A percentile compares a stretch with the other conserved stretches of the same genome.
Evolutionary conservation across 345 rosid species (phyloP).

Genomic region (Eucalyptus polyanthemos): DNA sequence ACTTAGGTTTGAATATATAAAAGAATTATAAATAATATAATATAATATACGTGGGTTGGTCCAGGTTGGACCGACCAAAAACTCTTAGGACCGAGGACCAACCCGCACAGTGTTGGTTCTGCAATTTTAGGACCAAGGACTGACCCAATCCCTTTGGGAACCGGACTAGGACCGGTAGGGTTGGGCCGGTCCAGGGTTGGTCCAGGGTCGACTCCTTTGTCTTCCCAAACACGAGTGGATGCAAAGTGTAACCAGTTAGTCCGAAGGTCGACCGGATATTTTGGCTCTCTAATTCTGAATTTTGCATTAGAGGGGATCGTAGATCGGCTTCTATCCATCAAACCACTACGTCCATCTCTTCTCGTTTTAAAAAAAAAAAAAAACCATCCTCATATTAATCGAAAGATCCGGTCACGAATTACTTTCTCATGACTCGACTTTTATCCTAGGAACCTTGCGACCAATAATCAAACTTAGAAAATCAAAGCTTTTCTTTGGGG

Average conservation of each 20-base stretch:
- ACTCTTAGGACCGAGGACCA: no score
- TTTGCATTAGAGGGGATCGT: background rate
- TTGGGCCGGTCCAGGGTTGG: no score
- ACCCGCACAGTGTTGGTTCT: no score
- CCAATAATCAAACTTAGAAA: background rate
- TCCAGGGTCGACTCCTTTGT: no score
- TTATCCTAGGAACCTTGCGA: background rate
- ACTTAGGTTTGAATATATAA: no score
- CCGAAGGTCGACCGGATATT: background rate
- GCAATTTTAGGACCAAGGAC: no score
- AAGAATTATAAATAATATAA: no score
- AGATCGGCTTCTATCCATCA: background rate
- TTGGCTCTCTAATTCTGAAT: background rate
- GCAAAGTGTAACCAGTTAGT: fast-evolving
- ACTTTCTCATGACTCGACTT: background rate
- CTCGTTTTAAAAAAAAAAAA: fast-evolving
- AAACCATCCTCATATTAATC: background rate
- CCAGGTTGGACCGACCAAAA: no score
- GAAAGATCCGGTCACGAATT: background rate
- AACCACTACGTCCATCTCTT: background rate
- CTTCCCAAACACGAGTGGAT: background rate
- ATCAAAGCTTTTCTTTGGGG: background rate
- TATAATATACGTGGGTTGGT: no score
- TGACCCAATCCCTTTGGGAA: no score
- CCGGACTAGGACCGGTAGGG: no score